Conservation (phyloP, 2,329 filamentous ascomycete species). For the Neonectria neomacrospora region DNA sequence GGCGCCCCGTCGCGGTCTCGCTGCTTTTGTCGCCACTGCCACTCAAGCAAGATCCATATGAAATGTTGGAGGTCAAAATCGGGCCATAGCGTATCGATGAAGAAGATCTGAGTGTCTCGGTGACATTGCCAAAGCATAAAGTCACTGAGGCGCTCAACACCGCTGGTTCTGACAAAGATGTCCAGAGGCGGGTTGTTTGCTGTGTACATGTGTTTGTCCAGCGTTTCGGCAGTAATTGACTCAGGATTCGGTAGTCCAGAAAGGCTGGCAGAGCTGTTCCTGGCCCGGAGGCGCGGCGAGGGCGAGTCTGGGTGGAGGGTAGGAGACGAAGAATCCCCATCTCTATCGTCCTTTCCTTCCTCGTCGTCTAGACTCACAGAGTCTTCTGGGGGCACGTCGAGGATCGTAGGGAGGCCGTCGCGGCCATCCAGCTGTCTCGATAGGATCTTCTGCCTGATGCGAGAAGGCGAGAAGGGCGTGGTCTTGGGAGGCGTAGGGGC, state of each 20-base stretch:
- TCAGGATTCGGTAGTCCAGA: constrained; percentile 76
- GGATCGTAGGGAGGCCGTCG: constrained; percentile 61
- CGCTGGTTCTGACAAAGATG: constrained; percentile 90
- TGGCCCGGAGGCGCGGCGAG: constrained; percentile 50
- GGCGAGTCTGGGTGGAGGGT: constrained; percentile 68
- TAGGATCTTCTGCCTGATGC: constrained; percentile 87
- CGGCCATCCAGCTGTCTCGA: constrained; percentile 68
- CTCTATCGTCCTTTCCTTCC: constrained; percentile 54
- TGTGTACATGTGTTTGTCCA: constrained; percentile 90
- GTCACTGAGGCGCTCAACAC: constrained; percentile 91
- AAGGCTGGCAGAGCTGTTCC: constrained; percentile 49
- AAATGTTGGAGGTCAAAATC: constrained; percentile 96
- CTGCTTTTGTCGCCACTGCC: constrained; percentile 76
- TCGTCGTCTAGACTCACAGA: constrained; percentile 57
- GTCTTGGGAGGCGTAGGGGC: constrained; percentile 73
- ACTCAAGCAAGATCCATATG: constrained; percentile 90
- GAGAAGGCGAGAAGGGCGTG: constrained; percentile 85
- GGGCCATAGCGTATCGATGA: constrained; percentile 92
- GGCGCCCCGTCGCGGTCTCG: constrained; percentile 62
- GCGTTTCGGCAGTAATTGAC: constrained; percentile 82
- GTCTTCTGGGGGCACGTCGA: constrained; percentile 59
- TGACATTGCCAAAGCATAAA: constrained; percentile 99
- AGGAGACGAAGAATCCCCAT: constrained; percentile 69
- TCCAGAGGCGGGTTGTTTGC: constrained; percentile 87
- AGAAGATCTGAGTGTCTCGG: constrained; percentile 90